phyloP scores from a whole-genome alignment of 495 filamentous ascomycete species.

The Neurospora intermedia region DNA sequence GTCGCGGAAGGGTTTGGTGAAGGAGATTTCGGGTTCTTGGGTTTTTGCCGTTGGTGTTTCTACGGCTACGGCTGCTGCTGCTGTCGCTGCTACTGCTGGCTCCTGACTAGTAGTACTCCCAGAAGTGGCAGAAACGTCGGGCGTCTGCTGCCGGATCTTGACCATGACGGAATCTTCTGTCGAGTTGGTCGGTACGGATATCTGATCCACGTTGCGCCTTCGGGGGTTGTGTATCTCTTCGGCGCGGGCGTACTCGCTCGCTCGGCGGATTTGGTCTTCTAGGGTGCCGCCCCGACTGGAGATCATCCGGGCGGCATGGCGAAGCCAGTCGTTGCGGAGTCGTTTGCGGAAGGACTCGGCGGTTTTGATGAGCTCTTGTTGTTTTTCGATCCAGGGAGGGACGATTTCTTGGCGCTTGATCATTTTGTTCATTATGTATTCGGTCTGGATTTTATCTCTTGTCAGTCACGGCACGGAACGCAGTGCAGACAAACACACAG shows the following conservation, averaged over 20 bases:
- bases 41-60: background rate
- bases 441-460: slow-evolving; percentile 39
- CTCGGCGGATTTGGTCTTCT: slow-evolving; percentile 63
- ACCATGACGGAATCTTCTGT: slow-evolving; percentile 40
- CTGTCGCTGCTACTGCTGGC: background rate
- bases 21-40: slow-evolving; percentile 12
- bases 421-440: slow-evolving; percentile 98
- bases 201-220: slow-evolving; percentile 33
- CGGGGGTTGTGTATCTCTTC: slow-evolving; percentile 51
- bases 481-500: too few species aligned
- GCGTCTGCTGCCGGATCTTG: slow-evolving; percentile 27
- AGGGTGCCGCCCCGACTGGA: slow-evolving; percentile 68
- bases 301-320: slow-evolving; percentile 74
- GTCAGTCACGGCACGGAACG: background rate
- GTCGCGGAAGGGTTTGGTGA: slow-evolving; percentile 50
- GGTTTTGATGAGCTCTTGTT: slow-evolving; percentile 73
- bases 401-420: slow-evolving; percentile 87
- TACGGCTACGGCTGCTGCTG: background rate
- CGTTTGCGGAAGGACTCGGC: slow-evolving; percentile 59
- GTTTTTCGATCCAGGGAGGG: slow-evolving; percentile 91
- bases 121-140: background rate
- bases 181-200: slow-evolving; percentile 35
- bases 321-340: slow-evolving; percentile 73
- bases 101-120: background rate
- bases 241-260: slow-evolving; percentile 61